Evolutionary conservation across 2,329 filamentous ascomycete species (phyloP).

Genomic region (Fusarium sublunatum): DNA sequence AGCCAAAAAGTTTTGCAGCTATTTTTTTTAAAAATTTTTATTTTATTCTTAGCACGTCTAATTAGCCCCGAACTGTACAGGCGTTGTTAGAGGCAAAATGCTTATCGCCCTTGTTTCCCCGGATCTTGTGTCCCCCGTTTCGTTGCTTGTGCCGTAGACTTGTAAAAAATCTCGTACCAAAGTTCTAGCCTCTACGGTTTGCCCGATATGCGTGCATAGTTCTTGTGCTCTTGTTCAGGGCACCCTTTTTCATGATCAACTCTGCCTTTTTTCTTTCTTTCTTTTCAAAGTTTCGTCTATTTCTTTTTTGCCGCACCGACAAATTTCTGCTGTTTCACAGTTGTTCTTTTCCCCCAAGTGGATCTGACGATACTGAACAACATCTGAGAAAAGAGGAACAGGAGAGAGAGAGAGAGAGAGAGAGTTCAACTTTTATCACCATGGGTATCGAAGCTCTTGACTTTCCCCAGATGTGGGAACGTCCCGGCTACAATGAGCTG

Average conservation of each 20-base stretch:
- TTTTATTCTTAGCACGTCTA: slow-evolving; percentile 4
- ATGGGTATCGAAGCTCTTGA: slow-evolving; percentile 61
- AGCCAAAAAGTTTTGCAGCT: slow-evolving; percentile 18
- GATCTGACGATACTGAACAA: background rate
- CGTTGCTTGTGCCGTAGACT: slow-evolving; percentile 1
- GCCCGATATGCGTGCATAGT: slow-evolving; percentile 32
- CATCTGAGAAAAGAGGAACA: background rate
- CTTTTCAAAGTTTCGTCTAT: too few species aligned
- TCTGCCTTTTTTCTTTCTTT: slow-evolving; percentile 1
- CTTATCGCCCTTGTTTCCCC: slow-evolving; percentile 2
- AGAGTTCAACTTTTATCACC: background rate
- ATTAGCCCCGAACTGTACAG: too few species aligned
- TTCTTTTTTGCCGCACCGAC: slow-evolving; percentile 23
- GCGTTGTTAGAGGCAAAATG: slow-evolving; percentile 16
- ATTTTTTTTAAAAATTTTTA: slow-evolving; percentile 19
- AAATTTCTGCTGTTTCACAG: slow-evolving; percentile 5
- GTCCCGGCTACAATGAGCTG: slow-evolving; percentile 73
- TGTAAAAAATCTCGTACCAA: slow-evolving; percentile 11
- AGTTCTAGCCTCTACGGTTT: slow-evolving; percentile 18
- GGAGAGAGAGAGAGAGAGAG: too few species aligned
- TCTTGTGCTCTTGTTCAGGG: slow-evolving; percentile 28
- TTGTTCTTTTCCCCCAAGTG: background rate
- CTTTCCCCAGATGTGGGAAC: slow-evolving; percentile 85
- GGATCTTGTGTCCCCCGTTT: slow-evolving; percentile 15
- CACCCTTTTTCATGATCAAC: slow-evolving; percentile 8